These are phyloP conservation scores for Melaleuca quinquenervia DNA, from an alignment of 345 rosid genomes.

Conservation along the genomic window DNA sequence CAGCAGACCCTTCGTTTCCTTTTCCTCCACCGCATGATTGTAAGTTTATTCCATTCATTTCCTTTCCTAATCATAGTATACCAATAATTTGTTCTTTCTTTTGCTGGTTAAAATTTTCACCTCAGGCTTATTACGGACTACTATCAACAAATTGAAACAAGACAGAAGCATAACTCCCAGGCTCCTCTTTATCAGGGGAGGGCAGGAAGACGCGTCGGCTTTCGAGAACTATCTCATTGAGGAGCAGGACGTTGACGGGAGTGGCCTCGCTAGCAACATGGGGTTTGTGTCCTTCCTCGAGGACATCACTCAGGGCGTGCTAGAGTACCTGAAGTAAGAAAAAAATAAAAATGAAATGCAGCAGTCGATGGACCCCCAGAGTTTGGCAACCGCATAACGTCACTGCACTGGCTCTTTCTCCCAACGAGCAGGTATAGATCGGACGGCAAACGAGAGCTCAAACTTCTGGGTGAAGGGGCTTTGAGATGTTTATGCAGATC, in stretches of 20 bases:
- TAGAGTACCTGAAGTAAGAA: constrained; percentile 73
- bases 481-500: not conserved
- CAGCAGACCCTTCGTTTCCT: constrained; percentile 76
- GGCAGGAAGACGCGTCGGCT: constrained; percentile 68
- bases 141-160: constrained; percentile 84
- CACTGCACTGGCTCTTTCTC: not conserved
- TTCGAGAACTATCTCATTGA: constrained; percentile 90
- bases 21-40: constrained; percentile 96
- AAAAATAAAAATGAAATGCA: not conserved
- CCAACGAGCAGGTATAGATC: not conserved
- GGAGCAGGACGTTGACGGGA: constrained; percentile 95
- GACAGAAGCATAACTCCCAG: constrained; percentile 80
- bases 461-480: not conserved
- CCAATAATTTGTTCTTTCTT: not conserved
- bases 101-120: not conserved
- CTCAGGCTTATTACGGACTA: constrained; percentile 63
- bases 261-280: constrained; percentile 71
- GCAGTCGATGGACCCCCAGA: not conserved
- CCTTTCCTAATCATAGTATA: not conserved
- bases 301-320: constrained; percentile 60
- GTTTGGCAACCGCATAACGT: not conserved
- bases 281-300: constrained; percentile 95
- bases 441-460: not conserved
- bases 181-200: constrained; percentile 73
- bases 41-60: constrained; percentile 24